These are phyloP conservation scores for Cryptococcus sp. DNA, from an alignment of 1,284 basidiomycete species.

Conservation along the genomic window DNA sequence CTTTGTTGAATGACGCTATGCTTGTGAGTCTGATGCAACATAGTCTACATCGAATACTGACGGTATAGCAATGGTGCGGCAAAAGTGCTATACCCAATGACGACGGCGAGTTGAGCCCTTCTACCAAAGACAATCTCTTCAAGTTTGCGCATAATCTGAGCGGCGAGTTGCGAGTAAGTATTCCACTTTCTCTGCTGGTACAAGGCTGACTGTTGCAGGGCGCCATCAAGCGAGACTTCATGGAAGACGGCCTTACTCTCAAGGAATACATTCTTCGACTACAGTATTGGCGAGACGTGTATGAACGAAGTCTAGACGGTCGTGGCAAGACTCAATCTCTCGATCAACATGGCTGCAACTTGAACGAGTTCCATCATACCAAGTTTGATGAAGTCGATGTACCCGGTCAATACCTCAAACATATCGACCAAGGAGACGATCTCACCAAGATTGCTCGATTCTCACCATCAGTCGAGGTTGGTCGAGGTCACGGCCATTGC, in stretches of 20 bases:
- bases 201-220: conserved; percentile 43
- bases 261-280: conserved; percentile 86
- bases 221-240: conserved; percentile 89
- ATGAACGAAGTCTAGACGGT: conserved; percentile 78
- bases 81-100: conserved; percentile 67
- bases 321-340: conserved; percentile 81
- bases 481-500: conserved; percentile 73
- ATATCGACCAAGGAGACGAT: conserved; percentile 89
- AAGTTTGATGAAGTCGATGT: conserved; percentile 99
- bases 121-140: conserved; percentile 59
- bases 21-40: conserved; percentile 27
- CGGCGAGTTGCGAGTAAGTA: conserved; percentile 61
- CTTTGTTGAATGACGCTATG: conserved; percentile 65
- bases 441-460: conserved; percentile 92
- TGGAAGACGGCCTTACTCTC: conserved; percentile 72
- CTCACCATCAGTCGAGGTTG: conserved; percentile 83
- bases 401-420: conserved; percentile 95
- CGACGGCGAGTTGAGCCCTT: conserved; percentile 64
- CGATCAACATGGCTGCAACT: conserved; percentile 85
- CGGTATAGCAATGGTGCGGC: conserved; percentile 62
- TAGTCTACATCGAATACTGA: background rate
- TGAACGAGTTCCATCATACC: conserved; percentile 96
- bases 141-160: conserved; percentile 68
- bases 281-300: conserved; percentile 89
- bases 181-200: background rate